phyloP scores from a whole-genome alignment of 2,329 filamentous ascomycete species.

The Alternaria hordeiaustralica region DNA sequence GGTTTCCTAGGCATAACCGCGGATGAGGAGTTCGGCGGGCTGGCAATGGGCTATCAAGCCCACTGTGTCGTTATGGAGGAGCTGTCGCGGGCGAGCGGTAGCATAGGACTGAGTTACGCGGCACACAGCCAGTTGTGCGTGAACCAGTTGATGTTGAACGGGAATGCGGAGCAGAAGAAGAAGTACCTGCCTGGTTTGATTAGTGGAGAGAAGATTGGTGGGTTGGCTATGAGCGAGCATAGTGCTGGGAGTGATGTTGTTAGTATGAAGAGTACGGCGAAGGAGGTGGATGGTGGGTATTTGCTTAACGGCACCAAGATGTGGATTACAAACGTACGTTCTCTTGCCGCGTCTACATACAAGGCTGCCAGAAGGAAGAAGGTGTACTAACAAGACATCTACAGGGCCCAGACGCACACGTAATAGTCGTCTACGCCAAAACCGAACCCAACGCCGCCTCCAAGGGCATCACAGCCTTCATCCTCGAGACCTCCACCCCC shows the following conservation, averaged over 20 bases:
- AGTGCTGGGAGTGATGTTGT: constrained; percentile 93
- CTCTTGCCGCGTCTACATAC: too few species aligned
- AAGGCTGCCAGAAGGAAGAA: too few species aligned
- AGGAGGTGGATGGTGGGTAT: constrained; percentile 82
- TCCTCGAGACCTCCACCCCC: constrained; percentile 72
- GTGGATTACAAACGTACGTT: constrained; percentile 92
- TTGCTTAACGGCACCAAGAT: constrained; percentile 91
- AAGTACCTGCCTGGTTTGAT: constrained; percentile 82
- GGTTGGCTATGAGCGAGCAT: constrained; percentile 93
- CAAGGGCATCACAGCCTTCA: constrained; percentile 94
- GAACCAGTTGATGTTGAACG: constrained; percentile 94
- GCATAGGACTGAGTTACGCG: constrained; percentile 88
- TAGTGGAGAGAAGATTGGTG: constrained; percentile 80
- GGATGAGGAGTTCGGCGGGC: constrained; percentile 86
- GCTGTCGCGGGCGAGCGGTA: constrained; percentile 83
- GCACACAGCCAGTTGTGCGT: constrained; percentile 96
- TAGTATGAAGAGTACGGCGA: constrained; percentile 88
- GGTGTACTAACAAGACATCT: too few species aligned
- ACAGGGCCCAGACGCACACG: constrained; percentile 84
- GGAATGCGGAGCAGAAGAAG: constrained; percentile 76
- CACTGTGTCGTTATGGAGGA: constrained; percentile 97
- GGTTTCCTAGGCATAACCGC: constrained; percentile 92
- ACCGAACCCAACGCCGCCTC: constrained; percentile 79
- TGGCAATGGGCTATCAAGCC: constrained; percentile 94
- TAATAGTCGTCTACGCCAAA: constrained; percentile 96